phyloP scores from a whole-genome alignment of 83 land plant genomes.

The Picea abies region DNA sequence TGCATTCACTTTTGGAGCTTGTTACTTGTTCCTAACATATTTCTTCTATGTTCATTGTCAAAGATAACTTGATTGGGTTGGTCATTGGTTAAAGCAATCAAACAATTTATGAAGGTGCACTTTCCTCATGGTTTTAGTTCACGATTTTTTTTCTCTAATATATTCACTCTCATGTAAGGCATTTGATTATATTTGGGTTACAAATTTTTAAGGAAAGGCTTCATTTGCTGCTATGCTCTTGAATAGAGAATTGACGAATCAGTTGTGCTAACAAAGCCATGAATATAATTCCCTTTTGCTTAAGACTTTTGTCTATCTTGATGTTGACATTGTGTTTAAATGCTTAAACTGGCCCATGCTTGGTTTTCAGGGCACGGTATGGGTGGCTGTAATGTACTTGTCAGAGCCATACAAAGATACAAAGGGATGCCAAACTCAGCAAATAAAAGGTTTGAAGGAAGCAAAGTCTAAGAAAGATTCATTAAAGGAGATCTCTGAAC shows the following conservation, averaged over 20 bases:
- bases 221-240: not conserved
- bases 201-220: too few relatives aligned
- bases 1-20: not conserved
- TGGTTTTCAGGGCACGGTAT: conserved; percentile 12
- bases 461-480: conserved; percentile 12
- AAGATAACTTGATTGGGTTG: not conserved
- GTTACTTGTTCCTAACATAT: too few relatives aligned
- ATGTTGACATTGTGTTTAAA: not conserved
- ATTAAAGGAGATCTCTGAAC: conserved; percentile 50
- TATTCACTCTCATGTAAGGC: not conserved
- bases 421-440: not conserved
- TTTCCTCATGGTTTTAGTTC: not conserved
- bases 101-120: not conserved
- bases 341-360: conserved; percentile 4
- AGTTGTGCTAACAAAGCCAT: not conserved
- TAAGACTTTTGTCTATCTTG: not conserved
- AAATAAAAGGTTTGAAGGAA: conserved; percentile 2
- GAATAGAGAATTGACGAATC: not conserved
- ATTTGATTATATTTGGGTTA: not conserved
- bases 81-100: not conserved
- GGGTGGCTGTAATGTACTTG: not conserved
- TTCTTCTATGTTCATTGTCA: not conserved
- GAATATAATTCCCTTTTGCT: not conserved
- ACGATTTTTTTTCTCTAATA: not conserved
- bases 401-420: not conserved